These are phyloP conservation scores for Cercospora beticola DNA, from an alignment of 2,329 filamentous ascomycete species.

Conservation along the genomic window DNA sequence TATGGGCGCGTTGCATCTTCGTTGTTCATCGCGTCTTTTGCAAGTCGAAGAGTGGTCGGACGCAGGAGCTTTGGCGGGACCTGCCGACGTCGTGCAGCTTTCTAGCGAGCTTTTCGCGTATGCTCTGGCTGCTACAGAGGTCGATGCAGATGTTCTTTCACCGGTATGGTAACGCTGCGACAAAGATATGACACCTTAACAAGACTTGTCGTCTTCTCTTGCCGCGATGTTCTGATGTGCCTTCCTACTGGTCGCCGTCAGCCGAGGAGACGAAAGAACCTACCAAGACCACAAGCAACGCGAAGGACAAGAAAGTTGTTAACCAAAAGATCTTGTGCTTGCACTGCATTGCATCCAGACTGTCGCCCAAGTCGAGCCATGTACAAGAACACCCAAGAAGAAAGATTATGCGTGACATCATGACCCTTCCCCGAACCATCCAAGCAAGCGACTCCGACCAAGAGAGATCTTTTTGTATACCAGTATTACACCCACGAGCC, in stretches of 20 bases:
- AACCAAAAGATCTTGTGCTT: background rate
- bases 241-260: background rate
- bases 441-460: background rate
- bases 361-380: background rate
- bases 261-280: background rate
- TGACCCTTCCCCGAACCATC: background rate
- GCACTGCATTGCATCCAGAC: slow-evolving; percentile 1
- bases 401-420: slow-evolving; percentile 9
- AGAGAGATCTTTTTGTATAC: background rate
- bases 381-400: slow-evolving; percentile 1
- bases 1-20: background rate
- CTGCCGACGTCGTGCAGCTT: background rate
- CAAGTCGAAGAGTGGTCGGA: no score
- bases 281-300: background rate
- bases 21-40: no score
- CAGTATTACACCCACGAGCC: slow-evolving; percentile 3
- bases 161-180: no score
- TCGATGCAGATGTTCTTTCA: background rate
- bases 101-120: background rate
- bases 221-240: no score
- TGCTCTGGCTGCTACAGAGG: background rate
- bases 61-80: background rate
- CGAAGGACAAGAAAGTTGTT: background rate
- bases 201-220: no score
- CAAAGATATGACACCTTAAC: no score